Evolutionary conservation across 768 basidiomycete genomes (phyloP).

Genomic region (Melanogaster broomeanus): DNA sequence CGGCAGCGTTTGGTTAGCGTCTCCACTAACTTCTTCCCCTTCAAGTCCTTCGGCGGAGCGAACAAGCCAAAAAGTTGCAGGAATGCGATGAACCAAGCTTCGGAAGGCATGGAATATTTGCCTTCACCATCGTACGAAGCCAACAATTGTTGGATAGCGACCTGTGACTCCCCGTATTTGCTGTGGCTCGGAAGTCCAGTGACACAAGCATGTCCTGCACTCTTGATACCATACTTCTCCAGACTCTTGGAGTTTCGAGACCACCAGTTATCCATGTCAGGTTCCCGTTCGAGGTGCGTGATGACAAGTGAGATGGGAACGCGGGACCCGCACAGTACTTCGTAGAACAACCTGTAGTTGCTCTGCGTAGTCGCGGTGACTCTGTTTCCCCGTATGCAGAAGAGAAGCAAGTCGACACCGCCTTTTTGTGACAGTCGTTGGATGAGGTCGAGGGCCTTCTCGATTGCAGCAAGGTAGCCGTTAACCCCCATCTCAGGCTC

Average conservation of each 20-base stretch:
- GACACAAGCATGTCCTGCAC: slow-evolving; percentile 36
- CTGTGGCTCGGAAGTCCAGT: slow-evolving; percentile 31
- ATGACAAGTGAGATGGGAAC: slow-evolving; percentile 36
- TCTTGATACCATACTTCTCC: slow-evolving; percentile 25
- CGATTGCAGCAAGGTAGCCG: slow-evolving; percentile 30
- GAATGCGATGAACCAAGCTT: slow-evolving; percentile 25
- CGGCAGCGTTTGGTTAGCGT: slow-evolving; percentile 31
- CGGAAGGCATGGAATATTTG: slow-evolving; percentile 28
- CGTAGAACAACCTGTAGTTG: slow-evolving; percentile 44
- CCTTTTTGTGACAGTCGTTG: slow-evolving; percentile 24
- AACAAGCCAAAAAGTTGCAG: slow-evolving; percentile 26
- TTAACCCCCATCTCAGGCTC: slow-evolving; percentile 28
- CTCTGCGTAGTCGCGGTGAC: slow-evolving; percentile 38
- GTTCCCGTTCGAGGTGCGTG: slow-evolving; percentile 42
- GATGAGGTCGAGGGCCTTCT: slow-evolving; percentile 35
- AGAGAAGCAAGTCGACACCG: slow-evolving; percentile 44
- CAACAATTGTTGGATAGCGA: slow-evolving; percentile 18
- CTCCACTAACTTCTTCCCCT: slow-evolving; percentile 25
- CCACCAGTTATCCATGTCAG: slow-evolving; percentile 38
- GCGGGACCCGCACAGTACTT: slow-evolving; percentile 39
- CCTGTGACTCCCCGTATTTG: slow-evolving; percentile 27
- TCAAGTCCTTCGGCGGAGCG: slow-evolving; percentile 20
- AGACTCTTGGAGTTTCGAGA: slow-evolving; percentile 24
- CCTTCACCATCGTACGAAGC: slow-evolving; percentile 8
- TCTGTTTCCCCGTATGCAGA: slow-evolving; percentile 42